Conservation (phyloP, 352 stramenopile genomes). For the Pythium vanterpoolii region DNA sequence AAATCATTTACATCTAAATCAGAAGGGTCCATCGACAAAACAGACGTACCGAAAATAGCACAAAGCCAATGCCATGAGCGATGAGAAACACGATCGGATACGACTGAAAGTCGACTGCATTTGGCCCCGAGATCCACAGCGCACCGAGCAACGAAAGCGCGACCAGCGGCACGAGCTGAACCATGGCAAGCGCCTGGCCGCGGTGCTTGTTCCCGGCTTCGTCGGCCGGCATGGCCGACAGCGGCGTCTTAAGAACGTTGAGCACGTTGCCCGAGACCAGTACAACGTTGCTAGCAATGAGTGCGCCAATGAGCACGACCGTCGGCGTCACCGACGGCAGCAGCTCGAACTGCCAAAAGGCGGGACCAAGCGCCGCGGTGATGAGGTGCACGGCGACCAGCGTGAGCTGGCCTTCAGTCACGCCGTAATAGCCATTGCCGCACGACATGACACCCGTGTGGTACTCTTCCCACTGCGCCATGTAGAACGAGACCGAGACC, state of each 20-base stretch:
- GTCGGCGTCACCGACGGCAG: conserved; percentile 39
- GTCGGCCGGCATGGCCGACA: conserved; percentile 49
- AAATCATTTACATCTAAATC: neutral
- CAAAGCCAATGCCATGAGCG: conserved; percentile 76
- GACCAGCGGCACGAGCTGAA: conserved; percentile 69
- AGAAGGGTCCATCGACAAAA: neutral
- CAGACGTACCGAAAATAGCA: conserved; percentile 75
- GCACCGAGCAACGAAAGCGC: conserved; percentile 55
- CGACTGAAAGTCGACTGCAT: conserved; percentile 53
- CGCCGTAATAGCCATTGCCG: conserved; percentile 78
- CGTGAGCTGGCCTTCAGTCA: conserved; percentile 81
- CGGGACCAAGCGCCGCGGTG: conserved; percentile 50
- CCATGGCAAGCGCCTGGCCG: conserved; percentile 70
- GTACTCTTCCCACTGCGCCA: conserved; percentile 88
- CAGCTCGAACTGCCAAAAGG: conserved; percentile 51
- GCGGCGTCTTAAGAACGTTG: conserved; percentile 60
- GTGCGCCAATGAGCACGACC: conserved; percentile 45
- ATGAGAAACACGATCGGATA: conserved; percentile 81
- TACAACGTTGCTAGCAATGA: conserved; percentile 75
- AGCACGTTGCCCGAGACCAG: conserved; percentile 71
- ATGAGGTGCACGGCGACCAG: conserved; percentile 65
- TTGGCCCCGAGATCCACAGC: conserved; percentile 72
- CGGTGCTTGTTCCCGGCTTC: conserved; percentile 85
- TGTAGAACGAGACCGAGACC: conserved; percentile 80
- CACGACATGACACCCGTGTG: conserved; percentile 89